A percentile compares a stretch with the other conserved stretches of the same genome.
These are phyloP conservation scores for Podaxis sp. DNA, from an alignment of 768 basidiomycete genomes.

Conservation along the genomic window DNA sequence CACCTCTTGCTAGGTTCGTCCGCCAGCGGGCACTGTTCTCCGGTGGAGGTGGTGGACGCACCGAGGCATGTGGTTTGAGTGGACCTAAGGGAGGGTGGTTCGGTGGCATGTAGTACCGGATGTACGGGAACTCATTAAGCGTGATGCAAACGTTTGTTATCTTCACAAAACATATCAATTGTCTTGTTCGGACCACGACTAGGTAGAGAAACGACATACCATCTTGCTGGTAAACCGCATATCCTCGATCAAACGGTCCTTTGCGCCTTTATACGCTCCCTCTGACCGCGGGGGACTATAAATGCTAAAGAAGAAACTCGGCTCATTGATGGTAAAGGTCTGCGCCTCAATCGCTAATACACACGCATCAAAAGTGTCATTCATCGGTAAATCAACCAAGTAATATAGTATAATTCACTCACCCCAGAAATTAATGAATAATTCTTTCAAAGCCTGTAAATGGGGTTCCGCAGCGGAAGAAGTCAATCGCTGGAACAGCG, in stretches of 20 bases:
- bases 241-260: slow-evolving; percentile 85
- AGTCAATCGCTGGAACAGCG: slow-evolving; percentile 72
- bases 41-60: slow-evolving; percentile 63
- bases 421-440: slow-evolving; percentile 96
- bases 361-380: neutral
- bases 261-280: slow-evolving; percentile 61
- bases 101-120: slow-evolving; percentile 88
- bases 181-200: neutral
- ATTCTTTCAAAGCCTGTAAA: slow-evolving; percentile 77
- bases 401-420: slow-evolving; percentile 26
- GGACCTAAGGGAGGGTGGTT: slow-evolving; percentile 84
- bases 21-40: slow-evolving; percentile 75
- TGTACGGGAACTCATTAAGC: slow-evolving; percentile 87
- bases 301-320: slow-evolving; percentile 82
- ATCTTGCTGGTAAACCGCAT: slow-evolving; percentile 72
- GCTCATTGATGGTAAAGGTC: slow-evolving; percentile 76
- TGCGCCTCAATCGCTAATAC: slow-evolving; percentile 79
- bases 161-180: slow-evolving; percentile 33
- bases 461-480: slow-evolving; percentile 75
- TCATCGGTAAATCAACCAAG: neutral
- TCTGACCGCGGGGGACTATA: slow-evolving; percentile 83
- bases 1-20: slow-evolving; percentile 76
- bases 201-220: slow-evolving; percentile 39
- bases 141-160: slow-evolving; percentile 89
- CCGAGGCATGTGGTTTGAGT: slow-evolving; percentile 65